These are phyloP conservation scores for Neocucurbitaria cava DNA, from an alignment of 2,329 filamentous ascomycete genomes.

Conservation along the genomic window DNA sequence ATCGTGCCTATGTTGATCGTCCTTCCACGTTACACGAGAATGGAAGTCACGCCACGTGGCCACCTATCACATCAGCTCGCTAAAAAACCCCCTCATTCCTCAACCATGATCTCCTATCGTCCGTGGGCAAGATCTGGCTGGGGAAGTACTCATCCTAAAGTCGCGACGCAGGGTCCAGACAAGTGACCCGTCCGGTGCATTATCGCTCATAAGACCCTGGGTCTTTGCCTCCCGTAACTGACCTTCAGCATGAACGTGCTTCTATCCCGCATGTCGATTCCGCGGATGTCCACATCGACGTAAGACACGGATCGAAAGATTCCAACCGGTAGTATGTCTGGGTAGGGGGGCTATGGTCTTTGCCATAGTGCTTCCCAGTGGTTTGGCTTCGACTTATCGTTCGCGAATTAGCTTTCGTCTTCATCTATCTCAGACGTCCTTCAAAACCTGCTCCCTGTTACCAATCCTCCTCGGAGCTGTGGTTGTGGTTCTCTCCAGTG, in stretches of 20 bases:
- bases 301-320: too few species aligned
- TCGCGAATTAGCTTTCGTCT: too few species aligned
- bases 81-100: not conserved
- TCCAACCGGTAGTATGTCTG: too few species aligned
- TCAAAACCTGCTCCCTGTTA: too few species aligned
- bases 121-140: not conserved
- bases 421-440: too few species aligned
- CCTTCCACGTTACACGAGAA: not conserved
- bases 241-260: conserved; percentile 69
- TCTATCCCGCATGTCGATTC: conserved; percentile 71
- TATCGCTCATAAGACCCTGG: not conserved
- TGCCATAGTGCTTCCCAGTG: too few species aligned
- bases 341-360: too few species aligned
- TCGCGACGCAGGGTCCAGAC: not conserved
- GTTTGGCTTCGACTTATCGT: too few species aligned
- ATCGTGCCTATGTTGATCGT: not conserved
- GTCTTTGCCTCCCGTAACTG: not conserved
- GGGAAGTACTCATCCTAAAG: not conserved
- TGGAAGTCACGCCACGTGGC: not conserved
- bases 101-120: not conserved
- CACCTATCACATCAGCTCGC: not conserved
- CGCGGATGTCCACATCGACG: too few species aligned
- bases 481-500: too few species aligned
- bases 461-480: too few species aligned
- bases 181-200: not conserved